Conservation (phyloP, 2,329 filamentous ascomycete genomes). For the Pseudocercospora fijiensis region DNA sequence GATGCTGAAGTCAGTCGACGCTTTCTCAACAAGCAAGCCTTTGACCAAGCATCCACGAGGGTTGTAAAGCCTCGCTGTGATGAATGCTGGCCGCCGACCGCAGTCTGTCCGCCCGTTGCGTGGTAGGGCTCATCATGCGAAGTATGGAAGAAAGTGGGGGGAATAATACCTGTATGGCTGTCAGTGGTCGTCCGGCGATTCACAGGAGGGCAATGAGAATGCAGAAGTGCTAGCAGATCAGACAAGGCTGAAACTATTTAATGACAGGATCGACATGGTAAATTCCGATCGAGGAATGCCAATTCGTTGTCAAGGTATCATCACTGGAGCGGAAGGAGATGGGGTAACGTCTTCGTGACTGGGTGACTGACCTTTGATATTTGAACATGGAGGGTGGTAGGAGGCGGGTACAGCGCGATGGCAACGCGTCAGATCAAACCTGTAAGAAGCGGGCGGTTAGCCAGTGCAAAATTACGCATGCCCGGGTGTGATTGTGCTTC, state of each 20-base stretch:
- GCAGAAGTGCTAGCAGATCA: conserved; percentile 44
- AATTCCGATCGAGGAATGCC: conserved; percentile 69
- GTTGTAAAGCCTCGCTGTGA: conserved; percentile 63
- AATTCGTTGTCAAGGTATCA: conserved; percentile 60
- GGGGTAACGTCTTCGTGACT: not conserved
- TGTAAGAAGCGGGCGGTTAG: not conserved
- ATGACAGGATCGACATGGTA: conserved; percentile 61
- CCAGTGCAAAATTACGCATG: not conserved
- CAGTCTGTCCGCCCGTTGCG: conserved; percentile 69
- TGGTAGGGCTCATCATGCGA: conserved; percentile 63
- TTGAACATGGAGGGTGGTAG: not conserved
- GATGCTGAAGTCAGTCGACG: conserved; percentile 58
- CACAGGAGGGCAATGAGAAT: conserved; percentile 30
- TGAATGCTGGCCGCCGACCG: conserved; percentile 53
- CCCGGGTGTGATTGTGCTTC: conserved; percentile 3
- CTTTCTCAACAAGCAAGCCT: conserved; percentile 67
- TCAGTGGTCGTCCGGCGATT: conserved; percentile 35
- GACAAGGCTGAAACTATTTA: conserved; percentile 70
- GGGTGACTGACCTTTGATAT: conserved; percentile 2
- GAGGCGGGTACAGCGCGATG: not conserved
- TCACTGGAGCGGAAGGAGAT: conserved; percentile 45
- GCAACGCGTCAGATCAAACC: not conserved
- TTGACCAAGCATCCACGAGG: conserved; percentile 55
- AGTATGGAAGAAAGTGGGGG: conserved; percentile 30
- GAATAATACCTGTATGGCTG: conserved; percentile 26